Evolutionary conservation across 257 asterid species (phyloP).

Genomic region (Capsicum pubescens): DNA sequence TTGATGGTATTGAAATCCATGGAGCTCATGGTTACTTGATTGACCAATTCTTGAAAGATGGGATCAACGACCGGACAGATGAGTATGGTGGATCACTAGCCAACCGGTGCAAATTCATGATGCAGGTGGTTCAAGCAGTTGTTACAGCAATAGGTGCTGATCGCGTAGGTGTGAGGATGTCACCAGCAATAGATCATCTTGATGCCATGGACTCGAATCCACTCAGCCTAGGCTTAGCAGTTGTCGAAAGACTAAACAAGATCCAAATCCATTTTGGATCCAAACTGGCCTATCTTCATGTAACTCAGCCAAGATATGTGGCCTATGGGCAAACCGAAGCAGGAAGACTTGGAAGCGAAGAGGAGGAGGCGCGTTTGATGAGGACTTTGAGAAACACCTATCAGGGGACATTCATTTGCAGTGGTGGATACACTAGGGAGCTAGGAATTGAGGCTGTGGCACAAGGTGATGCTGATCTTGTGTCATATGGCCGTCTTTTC

Average conservation of each 20-base stretch:
- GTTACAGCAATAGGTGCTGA: conserved; percentile 75
- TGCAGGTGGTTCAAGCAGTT: conserved; percentile 64
- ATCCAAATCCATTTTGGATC: conserved; percentile 52
- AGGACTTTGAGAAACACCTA: conserved; percentile 66
- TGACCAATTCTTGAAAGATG: conserved; percentile 87
- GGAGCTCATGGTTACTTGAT: conserved; percentile 91
- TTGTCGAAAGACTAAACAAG: conserved; percentile 69
- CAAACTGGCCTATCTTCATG: conserved; percentile 74
- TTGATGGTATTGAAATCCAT: conserved; percentile 33
- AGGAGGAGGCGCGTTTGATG: conserved; percentile 65
- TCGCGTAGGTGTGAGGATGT: conserved; percentile 76
- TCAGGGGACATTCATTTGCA: conserved; percentile 64
- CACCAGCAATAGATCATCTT: conserved; percentile 94
- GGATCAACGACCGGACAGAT: conserved; percentile 81
- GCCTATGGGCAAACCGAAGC: conserved; percentile 82
- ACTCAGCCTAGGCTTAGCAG: conserved; percentile 69
- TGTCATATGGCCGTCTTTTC: conserved; percentile 65
- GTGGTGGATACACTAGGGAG: conserved; percentile 72
- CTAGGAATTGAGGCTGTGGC: conserved; percentile 69
- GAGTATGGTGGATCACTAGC: conserved; percentile 81
- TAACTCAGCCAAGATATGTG: conserved; percentile 88
- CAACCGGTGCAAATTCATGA: conserved; percentile 77
- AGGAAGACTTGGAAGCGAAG: conserved; percentile 72
- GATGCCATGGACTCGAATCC: conserved; percentile 93
- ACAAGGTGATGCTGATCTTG: conserved; percentile 60